Percentiles rank a stretch among this genome's conserved stretches.
Conservation (phyloP, 768 basidiomycete genomes). For the Leccinum ochraceum region DNA sequence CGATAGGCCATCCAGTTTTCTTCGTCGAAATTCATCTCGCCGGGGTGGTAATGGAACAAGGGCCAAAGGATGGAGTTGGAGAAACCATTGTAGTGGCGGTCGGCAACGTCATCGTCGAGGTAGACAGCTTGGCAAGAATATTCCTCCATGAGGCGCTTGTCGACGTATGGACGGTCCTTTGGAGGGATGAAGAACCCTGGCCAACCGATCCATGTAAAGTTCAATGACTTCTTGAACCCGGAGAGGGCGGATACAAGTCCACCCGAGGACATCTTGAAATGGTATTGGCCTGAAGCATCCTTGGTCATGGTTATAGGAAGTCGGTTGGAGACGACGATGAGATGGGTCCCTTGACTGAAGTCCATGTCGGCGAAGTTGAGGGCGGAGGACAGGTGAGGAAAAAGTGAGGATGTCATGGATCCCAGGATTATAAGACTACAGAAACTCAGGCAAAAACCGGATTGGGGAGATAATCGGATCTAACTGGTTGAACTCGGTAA, state of each 20-base stretch:
- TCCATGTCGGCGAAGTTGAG: constrained; percentile 43
- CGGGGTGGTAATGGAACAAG: constrained; percentile 98
- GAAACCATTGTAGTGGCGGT: constrained; percentile 97
- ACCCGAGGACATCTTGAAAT: constrained; percentile 99
- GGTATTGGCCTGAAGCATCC: constrained; percentile 89
- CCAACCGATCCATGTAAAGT: constrained; percentile 98
- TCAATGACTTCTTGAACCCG: constrained; percentile 97
- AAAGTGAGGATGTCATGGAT: constrained; percentile 30
- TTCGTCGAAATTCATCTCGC: constrained; percentile 99
- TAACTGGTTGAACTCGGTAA: constrained; percentile 4
- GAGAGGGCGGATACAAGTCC: constrained; percentile 96
- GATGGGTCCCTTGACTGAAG: constrained; percentile 56
- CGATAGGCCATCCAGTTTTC: constrained; percentile 98
- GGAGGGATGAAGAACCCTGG: constrained; percentile 91
- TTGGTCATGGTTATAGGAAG: constrained; percentile 95
- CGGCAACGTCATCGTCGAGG: constrained; percentile 97
- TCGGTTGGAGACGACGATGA: constrained; percentile 95
- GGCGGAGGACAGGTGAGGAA: constrained; percentile 25
- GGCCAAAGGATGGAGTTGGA: constrained; percentile 99
- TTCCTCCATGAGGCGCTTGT: constrained; percentile 90
- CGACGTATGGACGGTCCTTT: constrained; percentile 88
- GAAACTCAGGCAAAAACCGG: constrained; percentile 26
- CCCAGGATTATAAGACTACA: constrained; percentile 27
- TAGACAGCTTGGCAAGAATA: constrained; percentile 98
- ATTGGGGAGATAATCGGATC: constrained; percentile 39